Percentiles rank a stretch among this genome's conserved stretches.
Conservation (phyloP, 306 rosid genomes). For the Astragalus glycyphyllos region DNA sequence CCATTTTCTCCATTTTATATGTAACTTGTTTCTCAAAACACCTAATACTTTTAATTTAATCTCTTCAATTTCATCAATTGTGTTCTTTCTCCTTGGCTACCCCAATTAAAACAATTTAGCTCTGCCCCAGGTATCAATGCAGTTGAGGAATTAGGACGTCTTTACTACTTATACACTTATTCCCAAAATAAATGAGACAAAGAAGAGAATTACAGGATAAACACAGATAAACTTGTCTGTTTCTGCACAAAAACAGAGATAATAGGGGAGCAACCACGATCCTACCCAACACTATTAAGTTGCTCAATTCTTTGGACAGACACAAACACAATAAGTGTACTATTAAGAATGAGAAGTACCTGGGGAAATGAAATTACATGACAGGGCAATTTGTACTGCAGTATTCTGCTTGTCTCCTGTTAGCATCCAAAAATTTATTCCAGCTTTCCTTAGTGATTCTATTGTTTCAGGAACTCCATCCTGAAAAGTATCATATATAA, state of each 20-base stretch:
- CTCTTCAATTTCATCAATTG: slow-evolving; percentile 3
- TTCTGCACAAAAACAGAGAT: slow-evolving; percentile 17
- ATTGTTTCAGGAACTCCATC: slow-evolving; percentile 99
- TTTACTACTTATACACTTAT: slow-evolving; percentile 23
- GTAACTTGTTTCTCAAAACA: slow-evolving; percentile 5
- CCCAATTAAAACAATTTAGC: background rate
- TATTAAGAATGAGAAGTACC: slow-evolving; percentile 60
- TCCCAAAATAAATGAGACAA: slow-evolving; percentile 36
- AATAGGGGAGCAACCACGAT: slow-evolving; percentile 27
- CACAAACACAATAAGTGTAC: slow-evolving; percentile 8
- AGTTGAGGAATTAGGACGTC: slow-evolving; percentile 3
- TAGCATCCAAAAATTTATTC: slow-evolving; percentile 99
- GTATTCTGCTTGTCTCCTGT: slow-evolving; percentile 99
- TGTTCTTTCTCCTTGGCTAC: slow-evolving; percentile 6
- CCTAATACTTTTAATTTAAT: background rate
- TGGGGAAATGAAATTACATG: slow-evolving; percentile 96
- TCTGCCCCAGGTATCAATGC: slow-evolving; percentile 22
- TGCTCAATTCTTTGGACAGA: slow-evolving; percentile 19
- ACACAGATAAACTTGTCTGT: slow-evolving; percentile 6
- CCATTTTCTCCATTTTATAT: background rate
- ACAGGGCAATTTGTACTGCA: slow-evolving; percentile 96
- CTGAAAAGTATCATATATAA: slow-evolving; percentile 53
- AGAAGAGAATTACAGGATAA: slow-evolving; percentile 21
- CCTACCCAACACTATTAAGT: slow-evolving; percentile 31
- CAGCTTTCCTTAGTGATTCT: slow-evolving; percentile 91